These are phyloP conservation scores for Grammothele lineata DNA, from an alignment of 768 basidiomycete species.

Conservation along the genomic window DNA sequence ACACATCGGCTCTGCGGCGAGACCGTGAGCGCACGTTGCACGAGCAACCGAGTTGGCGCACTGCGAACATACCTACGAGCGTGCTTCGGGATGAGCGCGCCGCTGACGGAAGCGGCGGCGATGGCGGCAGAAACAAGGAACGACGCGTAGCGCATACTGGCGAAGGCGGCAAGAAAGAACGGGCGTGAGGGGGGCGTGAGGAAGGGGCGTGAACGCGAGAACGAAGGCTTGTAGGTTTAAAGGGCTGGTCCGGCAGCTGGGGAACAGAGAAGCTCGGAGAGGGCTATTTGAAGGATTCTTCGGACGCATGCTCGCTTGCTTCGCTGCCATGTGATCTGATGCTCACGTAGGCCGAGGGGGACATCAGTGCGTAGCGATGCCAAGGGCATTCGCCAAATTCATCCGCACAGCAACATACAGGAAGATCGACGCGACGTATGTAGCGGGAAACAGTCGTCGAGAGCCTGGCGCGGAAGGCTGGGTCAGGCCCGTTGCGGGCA, in stretches of 20 bases:
- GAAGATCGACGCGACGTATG: no score
- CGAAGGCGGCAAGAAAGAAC: background rate
- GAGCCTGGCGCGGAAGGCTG: no score
- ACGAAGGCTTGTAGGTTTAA: conserved; percentile 2
- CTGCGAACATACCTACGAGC: no score
- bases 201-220: conserved; percentile 2
- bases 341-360: no score
- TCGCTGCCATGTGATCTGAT: conserved; percentile 15
- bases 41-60: background rate
- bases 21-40: background rate
- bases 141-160: conserved; percentile 9
- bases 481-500: no score
- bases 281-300: conserved; percentile 12
- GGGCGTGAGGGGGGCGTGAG: conserved; percentile 2
- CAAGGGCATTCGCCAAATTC: no score
- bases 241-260: conserved; percentile 17
- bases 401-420: no score
- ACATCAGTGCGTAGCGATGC: no score
- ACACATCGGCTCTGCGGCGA: conserved; percentile 31
- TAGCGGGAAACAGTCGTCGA: no score
- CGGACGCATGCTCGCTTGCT: conserved; percentile 5
- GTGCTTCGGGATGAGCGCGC: conserved; percentile 1
- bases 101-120: conserved; percentile 8
- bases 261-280: conserved; percentile 5
- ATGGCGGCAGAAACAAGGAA: conserved; percentile 5